These are phyloP conservation scores for Anisodus tanguticus DNA, from an alignment of 257 asterid genomes.

Conservation along the genomic window DNA sequence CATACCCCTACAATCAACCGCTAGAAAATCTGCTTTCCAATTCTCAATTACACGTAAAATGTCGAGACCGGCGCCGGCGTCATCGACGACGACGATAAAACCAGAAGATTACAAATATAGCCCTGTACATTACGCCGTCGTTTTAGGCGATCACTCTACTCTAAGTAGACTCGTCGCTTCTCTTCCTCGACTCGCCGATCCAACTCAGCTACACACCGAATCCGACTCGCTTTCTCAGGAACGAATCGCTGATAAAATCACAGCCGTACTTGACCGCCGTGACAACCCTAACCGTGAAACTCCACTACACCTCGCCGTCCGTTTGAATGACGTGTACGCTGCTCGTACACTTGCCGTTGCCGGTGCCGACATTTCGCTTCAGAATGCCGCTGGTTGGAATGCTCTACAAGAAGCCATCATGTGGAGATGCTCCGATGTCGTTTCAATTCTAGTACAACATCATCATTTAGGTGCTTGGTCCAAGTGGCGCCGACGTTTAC, in stretches of 20 bases:
- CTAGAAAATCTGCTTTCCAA: neutral
- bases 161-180: slow-evolving; percentile 59
- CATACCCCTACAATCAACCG: neutral
- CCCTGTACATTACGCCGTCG: slow-evolving; percentile 87
- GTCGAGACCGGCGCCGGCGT: slow-evolving; percentile 56
- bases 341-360: slow-evolving; percentile 67
- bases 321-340: slow-evolving; percentile 71
- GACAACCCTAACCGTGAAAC: slow-evolving; percentile 77
- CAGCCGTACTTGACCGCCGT: slow-evolving; percentile 81
- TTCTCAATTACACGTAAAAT: slow-evolving; percentile 37
- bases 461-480: slow-evolving; percentile 86
- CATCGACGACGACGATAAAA: slow-evolving; percentile 54
- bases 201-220: slow-evolving; percentile 56
- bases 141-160: slow-evolving; percentile 62
- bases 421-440: slow-evolving; percentile 75
- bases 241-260: slow-evolving; percentile 60
- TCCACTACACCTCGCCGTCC: slow-evolving; percentile 91
- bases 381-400: slow-evolving; percentile 92
- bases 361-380: slow-evolving; percentile 87
- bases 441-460: slow-evolving; percentile 66
- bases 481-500: slow-evolving; percentile 95
- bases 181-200: slow-evolving; percentile 62
- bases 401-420: slow-evolving; percentile 89
- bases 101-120: slow-evolving; percentile 77
- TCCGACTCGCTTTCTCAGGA: slow-evolving; percentile 72